Evolutionary conservation across 2,329 filamentous ascomycete species (phyloP), one percentile per base, ranked within the genome.

Genomic region (Aureobasidium sp.): DNA sequence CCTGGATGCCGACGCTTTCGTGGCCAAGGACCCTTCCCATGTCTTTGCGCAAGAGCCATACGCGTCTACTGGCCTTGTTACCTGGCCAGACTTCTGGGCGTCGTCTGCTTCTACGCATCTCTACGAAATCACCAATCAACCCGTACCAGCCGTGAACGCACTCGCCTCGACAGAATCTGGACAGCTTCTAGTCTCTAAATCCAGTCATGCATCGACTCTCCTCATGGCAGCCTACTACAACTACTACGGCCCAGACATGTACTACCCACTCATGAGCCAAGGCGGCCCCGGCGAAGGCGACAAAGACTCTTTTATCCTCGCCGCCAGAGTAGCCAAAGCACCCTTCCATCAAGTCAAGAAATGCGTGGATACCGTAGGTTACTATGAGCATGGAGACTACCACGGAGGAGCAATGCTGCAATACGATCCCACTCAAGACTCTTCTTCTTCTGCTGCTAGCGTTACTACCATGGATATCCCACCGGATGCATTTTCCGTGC

Each of bases 141-240:
- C 60, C 71, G 66, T 57, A 62, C 61, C 61, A 8, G 24, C 61
- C 0, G 47, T 63, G 56, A 48, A 52, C 15, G 44, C 54, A 3
- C 48, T 50, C 6, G 63, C 70, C 11, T 75, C 75, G 1, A 75
- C 71, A 52, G 78, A 80, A 66, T 73, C 75, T 0, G 78, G 79
- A 1, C 75, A 80, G 63, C 66, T 81, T 4, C 64, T 80, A 17
- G 70, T 80, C 22, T 74, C 75, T 11, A 81, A 80, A 64, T 67
- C 66, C 45, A 71, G 72, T 2, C 77, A 79, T 60, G 64, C 69
- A 4, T 70, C 71, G 40, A 74, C 75, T 1, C 71, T 81, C 1
- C 69, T 80, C n/a, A 70, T 81, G 4, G 73, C 77, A 5, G 71
- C 74, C 2, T 81, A 81, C 67, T 81, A 82, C 68, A 81, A 80